Base-by-base conservation (phyloP, 1,139 yeast genomes). In the Hyphopichia pseudoburtonii region DNA sequence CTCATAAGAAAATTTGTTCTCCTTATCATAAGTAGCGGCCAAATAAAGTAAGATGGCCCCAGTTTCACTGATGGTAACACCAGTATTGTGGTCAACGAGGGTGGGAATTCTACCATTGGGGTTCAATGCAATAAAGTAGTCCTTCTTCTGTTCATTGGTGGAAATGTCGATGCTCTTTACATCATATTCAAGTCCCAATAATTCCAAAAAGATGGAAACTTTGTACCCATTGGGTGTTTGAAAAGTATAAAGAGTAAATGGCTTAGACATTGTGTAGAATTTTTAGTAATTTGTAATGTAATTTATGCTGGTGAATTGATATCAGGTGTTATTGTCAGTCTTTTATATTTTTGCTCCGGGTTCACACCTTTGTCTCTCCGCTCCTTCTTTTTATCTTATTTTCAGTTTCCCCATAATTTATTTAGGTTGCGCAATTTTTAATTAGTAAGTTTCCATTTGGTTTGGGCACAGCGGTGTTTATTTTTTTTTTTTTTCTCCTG, bases 91-190 rank as follows among this genome's bases (percentile, higher is more conserved):
- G 48, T 78, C 82, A 3, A 69, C 66, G 16, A 81, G 53, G 1
- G 78, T 69, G 14, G 87, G 87, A 38, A 80, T 76, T 44, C 82
- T 64, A 12, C 86, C 86, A 48, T 80, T 80, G 19, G 82, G 81
- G 51, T 80, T 78, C 48, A 78, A 56, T 37, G 70, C 60, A 37
- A 76, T 53, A 48, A 67, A 81, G 80, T 81, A 76, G 2, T 66
- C 73, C 43, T 70, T 66, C 51, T 80, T 80, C 43, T 73, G 79
- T 14, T 52, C 71, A 34, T 60, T 57, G 18, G 53, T 60, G 2
- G 44, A 12, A 34, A 80, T 56, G 44, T 73, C 72, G 36, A 80
- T 53, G n/a, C 45, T 43, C 30, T 69, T 57, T 30, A 65, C 62
- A 33, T 76, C 68, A 52, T 78, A 79, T 22, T 72, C 64, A 28